A percentile compares a stretch with the other conserved stretches of the same genome.
Evolutionary conservation across 139 green algal genomes (phyloP).

Genomic region (Trebouxia sp.): DNA sequence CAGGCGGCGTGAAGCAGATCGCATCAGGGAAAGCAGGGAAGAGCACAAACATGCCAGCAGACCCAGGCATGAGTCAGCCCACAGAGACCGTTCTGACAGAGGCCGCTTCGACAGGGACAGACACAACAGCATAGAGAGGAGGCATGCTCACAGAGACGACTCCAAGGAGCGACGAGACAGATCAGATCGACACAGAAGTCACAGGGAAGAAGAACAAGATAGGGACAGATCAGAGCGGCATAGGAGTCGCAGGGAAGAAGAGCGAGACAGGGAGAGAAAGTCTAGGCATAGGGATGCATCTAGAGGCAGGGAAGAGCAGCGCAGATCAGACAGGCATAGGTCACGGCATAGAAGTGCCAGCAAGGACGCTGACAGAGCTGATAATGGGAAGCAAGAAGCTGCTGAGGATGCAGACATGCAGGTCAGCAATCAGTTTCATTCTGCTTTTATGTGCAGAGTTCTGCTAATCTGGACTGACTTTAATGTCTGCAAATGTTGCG

Average conservation of each 20-base stretch:
- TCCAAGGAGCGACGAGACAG: not conserved
- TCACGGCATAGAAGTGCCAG: not conserved
- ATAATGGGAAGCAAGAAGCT: not conserved
- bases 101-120: slow-evolving; percentile 3
- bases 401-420: not conserved
- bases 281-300: not conserved
- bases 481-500: no score
- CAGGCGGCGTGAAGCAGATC: slow-evolving; percentile 2
- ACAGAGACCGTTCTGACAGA: not conserved
- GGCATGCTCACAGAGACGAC: not conserved
- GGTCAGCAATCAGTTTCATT: not conserved
- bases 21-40: not conserved
- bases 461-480: no score
- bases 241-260: not conserved
- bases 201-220: not conserved
- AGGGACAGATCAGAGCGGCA: not conserved
- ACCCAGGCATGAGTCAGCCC: slow-evolving; percentile 15
- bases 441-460: not conserved
- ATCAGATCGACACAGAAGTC: not conserved
- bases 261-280: not conserved
- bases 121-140: not conserved
- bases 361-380: not conserved
- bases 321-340: not conserved
- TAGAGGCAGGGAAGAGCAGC: not conserved
- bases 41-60: slow-evolving; percentile 1